Base-by-base conservation (phyloP, 2,329 filamentous ascomycete species). In the Colletotrichum sidae region DNA sequence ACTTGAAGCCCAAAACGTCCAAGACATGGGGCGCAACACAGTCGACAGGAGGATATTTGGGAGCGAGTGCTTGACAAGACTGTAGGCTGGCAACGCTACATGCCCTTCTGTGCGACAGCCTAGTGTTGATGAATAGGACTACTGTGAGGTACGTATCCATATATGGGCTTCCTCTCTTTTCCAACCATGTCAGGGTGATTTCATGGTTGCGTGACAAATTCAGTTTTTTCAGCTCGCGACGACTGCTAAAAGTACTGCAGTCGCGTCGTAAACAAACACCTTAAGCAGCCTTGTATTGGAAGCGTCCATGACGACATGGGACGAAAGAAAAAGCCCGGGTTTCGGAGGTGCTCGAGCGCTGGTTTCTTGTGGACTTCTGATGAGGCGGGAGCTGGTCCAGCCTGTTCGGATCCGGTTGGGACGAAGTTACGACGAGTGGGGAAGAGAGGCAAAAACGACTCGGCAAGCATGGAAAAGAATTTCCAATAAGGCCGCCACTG, bases 251-350 rank as follows among this genome's bases (percentile, higher is more conserved):
- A 15, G 17, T 37, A 35, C 34, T 13, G 39, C 34, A 15, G 54
- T 41, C 34, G 44, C 15, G 54, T 15, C 12, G 55, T 13, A 15
- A 41, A n/a, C 17, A 15, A 50, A 46, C 34, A 55, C 35, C 13
- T 42, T 25, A 49, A 49, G 41, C 39, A 15, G 44, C n/a, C 44
- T 17, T 44, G 15, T 12, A 5, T 25, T 25, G 25, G 25, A 25
- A 25, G 25, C 25, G 25, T 25, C 25, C 25, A 52, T 65, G 62
- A 65, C 41, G 51, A 56, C 62, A 65, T 65, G 13, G 15, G 52
- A 62, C 52, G 62, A 56, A 34, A 34, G 39, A 37, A 49, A 37
- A 9, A n/a, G 38, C 38, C 39, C 45, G 58, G 62, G 46, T 44
- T 47, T 62, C 58, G 62, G 62, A 50, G 39, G 25, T 51, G 44